phyloP scores from a whole-genome alignment of 768 basidiomycete genomes.

The Boletus reticulatus region DNA sequence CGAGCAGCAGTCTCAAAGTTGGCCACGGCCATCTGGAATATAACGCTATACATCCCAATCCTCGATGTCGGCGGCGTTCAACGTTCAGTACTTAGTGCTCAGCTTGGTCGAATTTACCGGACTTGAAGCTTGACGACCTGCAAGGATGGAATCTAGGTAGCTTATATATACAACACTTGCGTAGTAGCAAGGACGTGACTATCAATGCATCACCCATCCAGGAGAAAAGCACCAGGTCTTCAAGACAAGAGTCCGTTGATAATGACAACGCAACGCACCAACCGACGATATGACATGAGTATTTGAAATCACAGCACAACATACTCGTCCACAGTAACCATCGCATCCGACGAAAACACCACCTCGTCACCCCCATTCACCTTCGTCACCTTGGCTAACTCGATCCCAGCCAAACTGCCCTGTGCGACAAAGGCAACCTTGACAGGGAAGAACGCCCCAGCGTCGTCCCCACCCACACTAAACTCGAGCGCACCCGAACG shows the following conservation, averaged over 20 bases:
- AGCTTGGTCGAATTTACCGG: not conserved
- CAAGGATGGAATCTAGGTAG: not conserved
- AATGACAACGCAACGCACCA: too few species aligned
- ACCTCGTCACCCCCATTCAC: slow-evolving; percentile 49
- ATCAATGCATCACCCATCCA: not conserved
- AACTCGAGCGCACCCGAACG: slow-evolving; percentile 90
- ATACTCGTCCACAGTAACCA: slow-evolving; percentile 57
- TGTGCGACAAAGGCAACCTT: slow-evolving; percentile 75
- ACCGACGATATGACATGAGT: too few species aligned
- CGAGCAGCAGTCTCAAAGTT: too few species aligned
- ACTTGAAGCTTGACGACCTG: not conserved
- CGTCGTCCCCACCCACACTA: slow-evolving; percentile 80
- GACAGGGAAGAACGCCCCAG: slow-evolving; percentile 90
- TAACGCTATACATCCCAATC: too few species aligned
- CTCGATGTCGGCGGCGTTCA: too few species aligned
- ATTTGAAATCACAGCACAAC: slow-evolving; percentile 41
- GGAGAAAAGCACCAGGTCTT: not conserved
- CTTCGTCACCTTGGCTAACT: slow-evolving; percentile 56
- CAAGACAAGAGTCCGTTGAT: too few species aligned
- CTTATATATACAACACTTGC: not conserved
- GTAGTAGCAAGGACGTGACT: not conserved
- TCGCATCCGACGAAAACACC: slow-evolving; percentile 53
- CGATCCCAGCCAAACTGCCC: slow-evolving; percentile 78
- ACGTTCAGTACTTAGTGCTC: too few species aligned
- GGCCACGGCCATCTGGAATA: too few species aligned